Percentiles rank a stretch among this genome's conserved stretches.
These are phyloP conservation scores for Calonectria leucothoes DNA, from an alignment of 2,329 filamentous ascomycete species.

Conservation along the genomic window DNA sequence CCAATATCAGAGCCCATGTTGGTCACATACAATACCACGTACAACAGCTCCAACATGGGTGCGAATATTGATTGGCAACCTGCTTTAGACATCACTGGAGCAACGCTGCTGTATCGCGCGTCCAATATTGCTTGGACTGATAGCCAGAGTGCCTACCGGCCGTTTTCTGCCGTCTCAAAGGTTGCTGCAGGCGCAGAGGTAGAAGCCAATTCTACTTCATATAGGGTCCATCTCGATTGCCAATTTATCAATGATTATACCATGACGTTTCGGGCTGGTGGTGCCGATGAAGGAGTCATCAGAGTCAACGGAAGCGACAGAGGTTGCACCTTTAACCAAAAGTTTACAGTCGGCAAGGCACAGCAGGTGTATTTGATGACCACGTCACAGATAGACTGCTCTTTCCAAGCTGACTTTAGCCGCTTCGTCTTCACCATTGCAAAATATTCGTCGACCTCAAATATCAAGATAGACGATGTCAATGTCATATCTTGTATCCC, in stretches of 20 bases:
- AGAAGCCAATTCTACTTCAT: background rate
- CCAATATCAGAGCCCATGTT: background rate
- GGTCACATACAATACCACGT: slow-evolving; percentile 12
- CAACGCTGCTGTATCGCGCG: slow-evolving; percentile 18
- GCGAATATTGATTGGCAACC: slow-evolving; percentile 26
- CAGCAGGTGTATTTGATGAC: background rate
- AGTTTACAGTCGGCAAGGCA: background rate
- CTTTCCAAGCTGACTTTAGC: background rate
- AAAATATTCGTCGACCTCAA: background rate
- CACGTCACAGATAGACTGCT: background rate
- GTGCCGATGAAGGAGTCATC: background rate
- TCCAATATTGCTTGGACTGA: slow-evolving; percentile 26
- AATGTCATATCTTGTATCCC: background rate
- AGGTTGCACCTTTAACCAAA: background rate
- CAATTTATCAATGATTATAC: background rate
- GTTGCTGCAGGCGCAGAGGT: background rate
- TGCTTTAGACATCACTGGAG: slow-evolving; percentile 19
- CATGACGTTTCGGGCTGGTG: background rate
- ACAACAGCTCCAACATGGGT: slow-evolving; percentile 8
- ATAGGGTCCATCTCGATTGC: background rate
- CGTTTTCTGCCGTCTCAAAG: background rate
- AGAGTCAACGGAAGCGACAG: background rate
- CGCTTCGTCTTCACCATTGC: background rate
- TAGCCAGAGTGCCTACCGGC: slow-evolving; percentile 18
- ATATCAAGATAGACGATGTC: background rate